A percentile compares a stretch with the other conserved stretches of the same genome.
These are phyloP conservation scores for Erythrophleum ivorense DNA, from an alignment of 331 rosid species.

Conservation along the genomic window DNA sequence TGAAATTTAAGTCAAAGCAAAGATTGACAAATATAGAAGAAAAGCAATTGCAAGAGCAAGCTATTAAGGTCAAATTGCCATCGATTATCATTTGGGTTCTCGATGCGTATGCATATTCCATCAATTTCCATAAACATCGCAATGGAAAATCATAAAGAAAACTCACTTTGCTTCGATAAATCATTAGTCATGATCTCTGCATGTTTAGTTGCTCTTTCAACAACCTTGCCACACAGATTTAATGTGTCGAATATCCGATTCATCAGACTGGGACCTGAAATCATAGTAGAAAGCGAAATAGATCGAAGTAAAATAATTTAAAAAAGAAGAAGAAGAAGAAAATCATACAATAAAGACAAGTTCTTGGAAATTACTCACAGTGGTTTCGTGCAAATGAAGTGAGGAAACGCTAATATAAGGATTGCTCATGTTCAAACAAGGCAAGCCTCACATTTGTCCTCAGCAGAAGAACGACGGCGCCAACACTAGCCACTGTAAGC, in stretches of 20 bases:
- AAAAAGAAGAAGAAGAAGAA: background rate
- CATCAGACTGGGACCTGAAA: conserved; percentile 53
- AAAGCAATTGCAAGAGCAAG: no score
- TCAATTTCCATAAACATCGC: background rate
- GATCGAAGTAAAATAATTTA: background rate
- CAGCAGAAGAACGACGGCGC: conserved; percentile 78
- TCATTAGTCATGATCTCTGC: conserved; percentile 61
- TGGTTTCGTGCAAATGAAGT: conserved; percentile 44
- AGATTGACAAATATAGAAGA: no score
- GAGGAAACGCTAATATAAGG: conserved; percentile 55
- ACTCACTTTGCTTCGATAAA: conserved; percentile 75
- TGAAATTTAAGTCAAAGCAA: no score
- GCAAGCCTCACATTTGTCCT: conserved; percentile 73
- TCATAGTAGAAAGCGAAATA: background rate
- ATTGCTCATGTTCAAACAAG: conserved; percentile 27
- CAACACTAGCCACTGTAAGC: conserved; percentile 87
- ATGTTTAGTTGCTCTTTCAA: conserved; percentile 59
- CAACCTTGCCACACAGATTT: conserved; percentile 52
- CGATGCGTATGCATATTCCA: no score
- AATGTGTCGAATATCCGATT: conserved; percentile 46
- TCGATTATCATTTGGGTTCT: conserved; percentile 48
- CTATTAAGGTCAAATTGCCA: conserved; percentile 43
- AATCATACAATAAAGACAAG: background rate
- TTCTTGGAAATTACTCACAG: conserved; percentile 45
- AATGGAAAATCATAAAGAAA: background rate